Base-by-base conservation (phyloP, 441 rosid genomes). In the Capsella rubella region DNA sequence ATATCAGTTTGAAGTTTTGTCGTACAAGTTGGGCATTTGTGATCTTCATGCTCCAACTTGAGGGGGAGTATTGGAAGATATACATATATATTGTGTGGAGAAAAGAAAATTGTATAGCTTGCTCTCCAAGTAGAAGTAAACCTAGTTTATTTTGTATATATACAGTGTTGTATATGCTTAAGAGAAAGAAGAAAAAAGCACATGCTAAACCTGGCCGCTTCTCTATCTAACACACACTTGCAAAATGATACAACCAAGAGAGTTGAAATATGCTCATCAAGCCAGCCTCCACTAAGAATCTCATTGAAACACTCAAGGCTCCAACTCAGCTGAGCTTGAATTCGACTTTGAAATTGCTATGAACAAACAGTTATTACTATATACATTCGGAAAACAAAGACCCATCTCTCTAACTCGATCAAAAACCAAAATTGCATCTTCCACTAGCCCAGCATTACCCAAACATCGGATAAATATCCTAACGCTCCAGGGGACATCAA, bases 381-480 rank as follows among this genome's bases (percentile, higher is more conserved):
- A 95, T 42, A 28, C 71, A 82, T 86, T 88, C 1, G 92, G 97
- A 13, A 79, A 76, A 57, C 98, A 92, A 56, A 88, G 85, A 67
- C 94, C 96, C 73, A 21, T 52, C 73, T 29, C 69, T 84, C 79
- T 80, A 68, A 80, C 79, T 79, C 81, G 83, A 84, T 90, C 95
- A 84, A 95, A 90, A 80, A 95, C 78, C 46, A 1, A 54, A 72
- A 82, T 86, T 65, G 95, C 99, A 68, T 89, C 97, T 49, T 82
- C 87, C 69, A 71, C 84, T 79, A 92, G 72, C 2, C 97, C 92
- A 18, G 80, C 84, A 81, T 71, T 71, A 39, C 95, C 96, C 82
- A 95, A 80, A 78, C 97, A 90, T 83, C 97, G 82, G 72, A 95
- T 52, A 1, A 95, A 76, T 79, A 90, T 2, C 99, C 99, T 76